Conservation (phyloP, 1,284 basidiomycete species). For the Takashimella koratensis region DNA sequence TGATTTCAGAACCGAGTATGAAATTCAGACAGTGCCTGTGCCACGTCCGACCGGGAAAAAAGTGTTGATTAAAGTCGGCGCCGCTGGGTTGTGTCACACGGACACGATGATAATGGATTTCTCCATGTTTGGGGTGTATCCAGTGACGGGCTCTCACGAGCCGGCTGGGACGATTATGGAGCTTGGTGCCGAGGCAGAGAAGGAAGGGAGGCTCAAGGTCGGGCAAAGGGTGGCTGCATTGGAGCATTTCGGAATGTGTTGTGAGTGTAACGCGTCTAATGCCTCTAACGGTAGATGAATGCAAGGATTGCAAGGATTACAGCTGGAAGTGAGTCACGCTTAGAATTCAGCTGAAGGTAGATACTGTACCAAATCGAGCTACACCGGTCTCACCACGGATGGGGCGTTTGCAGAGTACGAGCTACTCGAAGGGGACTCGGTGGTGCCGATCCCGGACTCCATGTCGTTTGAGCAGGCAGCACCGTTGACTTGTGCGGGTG, state of each 20-base stretch:
- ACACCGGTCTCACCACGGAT: constrained; percentile 21
- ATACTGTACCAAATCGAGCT: constrained; percentile 20
- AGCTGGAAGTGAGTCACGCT: too few species aligned
- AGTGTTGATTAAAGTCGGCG: neutral
- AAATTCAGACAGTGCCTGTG: too few species aligned
- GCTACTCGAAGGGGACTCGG: constrained; percentile 16
- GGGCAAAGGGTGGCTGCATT: constrained; percentile 23
- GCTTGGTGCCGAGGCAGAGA: constrained; percentile 13
- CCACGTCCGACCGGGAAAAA: too few species aligned
- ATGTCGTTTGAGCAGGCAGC: constrained; percentile 29
- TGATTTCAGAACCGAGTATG: too few species aligned
- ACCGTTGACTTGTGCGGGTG: constrained; percentile 29
- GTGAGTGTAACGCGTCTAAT: constrained; percentile 8
- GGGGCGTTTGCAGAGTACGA: constrained; percentile 32
- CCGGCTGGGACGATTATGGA: constrained; percentile 26
- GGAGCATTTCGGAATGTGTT: constrained; percentile 15
- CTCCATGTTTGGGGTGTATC: constrained; percentile 13
- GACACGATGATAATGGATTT: too few species aligned
- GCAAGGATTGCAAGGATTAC: constrained; percentile 22
- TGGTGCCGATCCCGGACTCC: constrained; percentile 17
- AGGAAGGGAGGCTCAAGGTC: constrained; percentile 11
- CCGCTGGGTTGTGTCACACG: constrained; percentile 4
- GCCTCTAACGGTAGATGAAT: constrained; percentile 10
- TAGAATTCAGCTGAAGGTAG: too few species aligned
- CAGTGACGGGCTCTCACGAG: constrained; percentile 27